These are phyloP conservation scores for Hyaloscypha finlandica DNA, from an alignment of 495 filamentous ascomycete species.

Conservation along the genomic window DNA sequence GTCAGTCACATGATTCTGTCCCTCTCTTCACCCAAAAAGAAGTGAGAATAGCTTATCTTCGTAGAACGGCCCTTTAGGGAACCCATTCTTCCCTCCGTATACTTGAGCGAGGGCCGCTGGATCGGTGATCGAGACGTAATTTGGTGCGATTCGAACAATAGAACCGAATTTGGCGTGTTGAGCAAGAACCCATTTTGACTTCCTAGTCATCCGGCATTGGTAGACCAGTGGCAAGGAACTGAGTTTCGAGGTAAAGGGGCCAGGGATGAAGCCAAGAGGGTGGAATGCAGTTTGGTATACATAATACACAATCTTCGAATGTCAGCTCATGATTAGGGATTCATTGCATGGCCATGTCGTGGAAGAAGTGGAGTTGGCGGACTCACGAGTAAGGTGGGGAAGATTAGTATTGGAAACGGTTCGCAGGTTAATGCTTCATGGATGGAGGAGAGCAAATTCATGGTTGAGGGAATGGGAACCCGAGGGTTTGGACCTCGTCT, in stretches of 20 bases:
- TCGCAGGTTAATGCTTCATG: no score
- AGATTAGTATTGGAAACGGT: no score
- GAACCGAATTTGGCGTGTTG: conserved; percentile 41
- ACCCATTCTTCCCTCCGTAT: conserved; percentile 44
- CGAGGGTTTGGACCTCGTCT: no score
- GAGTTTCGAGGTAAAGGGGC: conserved; percentile 12
- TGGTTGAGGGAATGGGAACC: no score
- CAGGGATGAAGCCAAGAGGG: neutral
- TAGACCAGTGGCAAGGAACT: conserved; percentile 5
- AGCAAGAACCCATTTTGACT: conserved; percentile 8
- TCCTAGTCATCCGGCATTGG: neutral
- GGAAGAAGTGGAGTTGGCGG: neutral
- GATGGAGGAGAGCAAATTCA: no score
- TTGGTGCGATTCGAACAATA: conserved; percentile 42
- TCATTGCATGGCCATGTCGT: neutral
- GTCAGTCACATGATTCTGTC: neutral
- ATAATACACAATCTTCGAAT: neutral
- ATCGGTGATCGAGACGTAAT: conserved; percentile 35
- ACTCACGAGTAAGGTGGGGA: no score
- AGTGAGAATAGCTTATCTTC: neutral
- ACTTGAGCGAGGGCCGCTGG: conserved; percentile 37
- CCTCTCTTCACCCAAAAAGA: neutral
- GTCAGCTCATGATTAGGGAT: neutral
- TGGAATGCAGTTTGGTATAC: neutral
- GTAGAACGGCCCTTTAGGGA: conserved; percentile 36